Base-by-base conservation (phyloP, 495 filamentous ascomycete genomes). In the Darksidea phi region DNA sequence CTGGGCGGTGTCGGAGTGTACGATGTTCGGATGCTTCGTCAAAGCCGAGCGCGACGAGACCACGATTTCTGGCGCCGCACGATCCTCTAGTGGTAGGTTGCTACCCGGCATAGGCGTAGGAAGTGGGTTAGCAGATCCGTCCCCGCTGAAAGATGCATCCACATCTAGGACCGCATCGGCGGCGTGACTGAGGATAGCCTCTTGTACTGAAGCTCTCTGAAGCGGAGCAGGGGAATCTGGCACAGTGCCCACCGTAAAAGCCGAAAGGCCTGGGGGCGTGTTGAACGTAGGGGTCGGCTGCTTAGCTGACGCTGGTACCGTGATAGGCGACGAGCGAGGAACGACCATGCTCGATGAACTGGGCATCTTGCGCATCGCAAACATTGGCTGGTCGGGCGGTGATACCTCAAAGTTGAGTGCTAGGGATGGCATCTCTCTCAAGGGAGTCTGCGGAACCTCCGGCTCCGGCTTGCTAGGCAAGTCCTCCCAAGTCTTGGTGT, bases 61-160 rank as follows among this genome's bases (percentile, higher is more conserved):
- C 13, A 32, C 23, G 4, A 57, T 63, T 6, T 50, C 36, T 26
- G 54, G 48, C 17, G 28, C 17, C 13, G n/a, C 12, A 17, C 18
- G 1, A 10, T 46, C 60, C 1, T 58, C 47, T n/a, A 58, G 32
- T 17, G 46, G 26, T 7, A 63, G 25, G 24, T 63, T 57, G 4
- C 53, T 57, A 34, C 60, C 60, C 5, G 60, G 61, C 54, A 64
- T 58, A 15, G 61, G 61, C 6, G 54, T 64, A 15, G 48, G 38
- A 20, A 52, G 11, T 13, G 52, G 60, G 3, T 56, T 41, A 46
- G 13, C 8, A 8, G 1, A 24, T n/a, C 20, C 12, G 17, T 51
- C 17, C 48, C 2, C 8, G 11, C 13, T 41, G 41, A 15, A n/a
- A n/a, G 41, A 15, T 43, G 24, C 2, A 4, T 49, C 46, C 5